Percentiles rank a stretch among this genome's conserved stretches.
phyloP scores from a whole-genome alignment of 164 flowering plant genomes.

The Nymphaea colorata region DNA sequence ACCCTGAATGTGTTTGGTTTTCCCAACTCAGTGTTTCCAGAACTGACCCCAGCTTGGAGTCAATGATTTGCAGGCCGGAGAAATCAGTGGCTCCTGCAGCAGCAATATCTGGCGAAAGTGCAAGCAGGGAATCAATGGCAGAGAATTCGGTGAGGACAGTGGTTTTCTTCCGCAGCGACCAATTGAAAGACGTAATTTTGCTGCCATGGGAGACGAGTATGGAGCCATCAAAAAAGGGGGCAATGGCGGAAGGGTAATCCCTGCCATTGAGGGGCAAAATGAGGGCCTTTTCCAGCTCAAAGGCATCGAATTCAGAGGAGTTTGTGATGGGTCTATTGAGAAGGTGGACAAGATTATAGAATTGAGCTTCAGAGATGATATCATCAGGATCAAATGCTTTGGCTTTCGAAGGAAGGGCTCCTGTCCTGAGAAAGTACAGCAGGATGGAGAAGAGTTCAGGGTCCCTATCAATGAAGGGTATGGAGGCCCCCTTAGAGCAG shows the following conservation, averaged over 20 bases:
- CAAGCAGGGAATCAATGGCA: conserved; percentile 63
- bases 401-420: conserved; percentile 70
- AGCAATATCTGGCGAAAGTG: conserved; percentile 41
- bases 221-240: conserved; percentile 55
- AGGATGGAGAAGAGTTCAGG: conserved; percentile 80
- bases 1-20: conserved; percentile 59
- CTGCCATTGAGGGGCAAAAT: conserved; percentile 59
- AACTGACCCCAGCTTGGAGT: conserved; percentile 45
- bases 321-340: conserved; percentile 42
- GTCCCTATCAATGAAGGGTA: conserved; percentile 79
- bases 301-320: conserved; percentile 75
- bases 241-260: conserved; percentile 64
- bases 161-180: conserved; percentile 55
- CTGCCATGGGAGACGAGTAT: conserved; percentile 84
- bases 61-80: conserved; percentile 74
- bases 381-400: conserved; percentile 51
- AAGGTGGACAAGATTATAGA: conserved; percentile 51
- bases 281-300: conserved; percentile 51
- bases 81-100: conserved; percentile 94
- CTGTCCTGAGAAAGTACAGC: conserved; percentile 69
- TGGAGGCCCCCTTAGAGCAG: not conserved
- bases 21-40: conserved; percentile 63
- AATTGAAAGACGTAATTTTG: conserved; percentile 86
- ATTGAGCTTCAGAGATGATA: conserved; percentile 54
- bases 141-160: conserved; percentile 66